A percentile compares a stretch with the other conserved stretches of the same genome.
Evolutionary conservation across 148 eudicot species (phyloP).

Genomic region (Dysphania ambrosioides): DNA sequence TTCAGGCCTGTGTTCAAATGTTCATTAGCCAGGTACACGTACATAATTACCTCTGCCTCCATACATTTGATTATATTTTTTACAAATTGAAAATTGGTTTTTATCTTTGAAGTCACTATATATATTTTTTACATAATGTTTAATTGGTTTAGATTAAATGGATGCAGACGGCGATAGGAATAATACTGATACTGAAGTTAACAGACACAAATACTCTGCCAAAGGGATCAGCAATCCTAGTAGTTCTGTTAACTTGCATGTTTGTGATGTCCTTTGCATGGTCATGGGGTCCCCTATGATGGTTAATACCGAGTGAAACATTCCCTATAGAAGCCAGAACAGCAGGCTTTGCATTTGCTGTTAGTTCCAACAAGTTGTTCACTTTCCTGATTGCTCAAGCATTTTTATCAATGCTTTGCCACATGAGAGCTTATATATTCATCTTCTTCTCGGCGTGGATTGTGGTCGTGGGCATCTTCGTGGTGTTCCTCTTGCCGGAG

Average conservation of each 20-base stretch:
- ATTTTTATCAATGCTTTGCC: constrained; percentile 48
- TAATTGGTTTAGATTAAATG: no score
- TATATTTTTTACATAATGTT: no score
- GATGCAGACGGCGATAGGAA: constrained; percentile 41
- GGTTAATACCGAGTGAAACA: constrained; percentile 51
- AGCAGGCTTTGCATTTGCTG: constrained; percentile 39
- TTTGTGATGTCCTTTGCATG: constrained; percentile 63
- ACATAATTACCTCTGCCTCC: no score
- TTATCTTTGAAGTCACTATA: no score
- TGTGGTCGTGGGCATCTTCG: constrained; percentile 37
- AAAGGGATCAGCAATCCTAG: constrained; percentile 34
- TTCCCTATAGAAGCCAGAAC: constrained; percentile 46
- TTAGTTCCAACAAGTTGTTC: constrained; percentile 45
- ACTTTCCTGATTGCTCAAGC: constrained; percentile 50
- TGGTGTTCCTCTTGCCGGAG: constrained; percentile 37
- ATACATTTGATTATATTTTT: neutral
- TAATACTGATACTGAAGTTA: constrained; percentile 33
- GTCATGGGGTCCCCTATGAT: constrained; percentile 59
- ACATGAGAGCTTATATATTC: constrained; percentile 35
- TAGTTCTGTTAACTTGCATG: constrained; percentile 49
- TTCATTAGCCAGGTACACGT: no score
- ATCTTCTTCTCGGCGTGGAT: constrained; percentile 48
- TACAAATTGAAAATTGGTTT: no score
- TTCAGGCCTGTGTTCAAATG: no score
- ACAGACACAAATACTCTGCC: constrained; percentile 26